A percentile compares a stretch with the other conserved stretches of the same genome.
These are phyloP conservation scores for Boletus vinaceobasis DNA, from an alignment of 768 basidiomycete genomes.

Conservation along the genomic window DNA sequence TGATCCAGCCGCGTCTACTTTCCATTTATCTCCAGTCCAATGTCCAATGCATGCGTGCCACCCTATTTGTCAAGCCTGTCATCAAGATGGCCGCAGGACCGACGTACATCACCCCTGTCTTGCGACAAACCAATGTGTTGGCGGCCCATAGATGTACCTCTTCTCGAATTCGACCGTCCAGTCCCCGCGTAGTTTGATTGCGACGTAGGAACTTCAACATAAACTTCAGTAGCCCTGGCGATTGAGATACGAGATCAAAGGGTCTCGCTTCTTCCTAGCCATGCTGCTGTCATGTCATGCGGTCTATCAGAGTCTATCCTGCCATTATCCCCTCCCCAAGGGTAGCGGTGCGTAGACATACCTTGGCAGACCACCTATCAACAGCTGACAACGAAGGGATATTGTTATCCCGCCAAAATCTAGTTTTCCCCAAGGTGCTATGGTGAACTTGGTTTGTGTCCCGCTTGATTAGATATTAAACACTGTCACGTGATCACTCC, in stretches of 20 bases:
- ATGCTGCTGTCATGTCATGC: too few species aligned
- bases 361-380: too few species aligned
- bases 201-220: conserved; percentile 40
- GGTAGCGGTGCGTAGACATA: too few species aligned
- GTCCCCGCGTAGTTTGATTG: conserved; percentile 56
- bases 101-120: conserved; percentile 40
- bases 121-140: conserved; percentile 42
- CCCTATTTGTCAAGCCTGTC: not conserved
- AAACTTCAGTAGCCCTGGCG: conserved; percentile 15
- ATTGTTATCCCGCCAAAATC: too few species aligned
- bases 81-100: not conserved
- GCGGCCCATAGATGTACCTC: conserved; percentile 46
- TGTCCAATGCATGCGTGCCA: conserved; percentile 51
- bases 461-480: not conserved
- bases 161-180: conserved; percentile 56
- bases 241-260: not conserved
- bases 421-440: too few species aligned
- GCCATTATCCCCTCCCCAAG: too few species aligned
- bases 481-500: not conserved
- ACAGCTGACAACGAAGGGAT: too few species aligned
- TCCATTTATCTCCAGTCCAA: conserved; percentile 51
- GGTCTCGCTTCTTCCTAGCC: too few species aligned
- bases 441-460: too few species aligned
- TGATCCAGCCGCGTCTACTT: conserved; percentile 52
- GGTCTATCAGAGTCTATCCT: too few species aligned